Evolutionary conservation across 495 filamentous ascomycete genomes (phyloP), one percentile per base, ranked within the genome.

Genomic region (Tuber melanosporum): DNA sequence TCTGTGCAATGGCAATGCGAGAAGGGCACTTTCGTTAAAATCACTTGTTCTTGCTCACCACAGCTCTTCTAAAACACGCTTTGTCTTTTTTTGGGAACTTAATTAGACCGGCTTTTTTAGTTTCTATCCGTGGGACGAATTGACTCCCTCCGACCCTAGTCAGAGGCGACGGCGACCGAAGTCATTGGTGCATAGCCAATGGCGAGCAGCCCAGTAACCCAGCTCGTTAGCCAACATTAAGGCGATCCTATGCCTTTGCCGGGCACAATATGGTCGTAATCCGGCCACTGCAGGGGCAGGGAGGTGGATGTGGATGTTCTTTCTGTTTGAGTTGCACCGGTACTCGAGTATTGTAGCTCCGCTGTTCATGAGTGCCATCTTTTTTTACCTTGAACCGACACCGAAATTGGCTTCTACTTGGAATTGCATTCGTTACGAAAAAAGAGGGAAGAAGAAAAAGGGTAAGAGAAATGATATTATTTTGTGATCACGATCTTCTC

Each of bases 1-100:
- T 66, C 26, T 66, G 57, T 66, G 57, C 57, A 66, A 66, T 66
- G 57, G 32, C 15, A 66, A 36, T 36, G 57, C 57, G 57, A 66
- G 57, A 66, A 66, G n/a, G 57, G 57, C 49, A 26, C 22, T 26
- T 57, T 57, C 49, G 49, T n/a, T 57, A 36, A 66, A 66, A 66
- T 66, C 57, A 66, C 57, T 66, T 36, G 26, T 66, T 66, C 57
- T 36, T 36, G 57, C 57, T 32, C 57, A 36, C 9, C 57, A 32
- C 57, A 17, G 32, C n/a, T 66, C 26, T 26, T 36, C 26, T 32
- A 14, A 66, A 66, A 66, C 57, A 36, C 57, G 26, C 57, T 66
- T 66, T 66, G 26, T 26, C 57, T 66, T 66, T 62, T 32, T 66
- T 66, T 66, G 26, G 26, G 14, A 12, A 66, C 57, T 66, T 32